Conservation (phyloP, 1,139 yeast species). For the Diutina scorzettiae region DNA sequence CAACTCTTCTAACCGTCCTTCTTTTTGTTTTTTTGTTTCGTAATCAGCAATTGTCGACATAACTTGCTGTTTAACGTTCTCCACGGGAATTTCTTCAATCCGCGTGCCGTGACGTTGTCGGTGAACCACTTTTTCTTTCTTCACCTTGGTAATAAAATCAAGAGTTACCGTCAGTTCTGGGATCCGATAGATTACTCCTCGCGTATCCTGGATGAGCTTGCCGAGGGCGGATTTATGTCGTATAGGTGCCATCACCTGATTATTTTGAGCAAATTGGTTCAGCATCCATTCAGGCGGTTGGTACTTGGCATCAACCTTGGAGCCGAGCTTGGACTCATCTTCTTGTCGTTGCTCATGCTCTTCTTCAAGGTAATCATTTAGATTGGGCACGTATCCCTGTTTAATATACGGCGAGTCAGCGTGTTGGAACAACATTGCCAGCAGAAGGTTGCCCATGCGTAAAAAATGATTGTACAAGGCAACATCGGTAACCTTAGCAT, state of each 20-base stretch:
- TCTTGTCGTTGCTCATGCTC: neutral
- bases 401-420: neutral
- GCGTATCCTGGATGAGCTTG: neutral
- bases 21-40: neutral
- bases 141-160: slow-evolving; percentile 5
- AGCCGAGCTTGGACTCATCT: neutral
- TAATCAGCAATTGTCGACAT: too few relatives aligned
- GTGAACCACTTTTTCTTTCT: neutral
- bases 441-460: slow-evolving; percentile 12
- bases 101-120: neutral
- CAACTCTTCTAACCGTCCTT: neutral
- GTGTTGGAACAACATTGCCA: neutral
- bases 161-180: neutral
- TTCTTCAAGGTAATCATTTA: neutral
- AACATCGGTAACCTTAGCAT: slow-evolving; percentile 43
- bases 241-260: neutral
- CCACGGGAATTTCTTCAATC: neutral
- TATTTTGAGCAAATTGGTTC: neutral
- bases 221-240: neutral
- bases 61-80: neutral
- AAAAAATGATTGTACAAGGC: slow-evolving; percentile 25
- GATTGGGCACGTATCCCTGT: neutral
- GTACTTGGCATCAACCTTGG: neutral
- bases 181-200: neutral
- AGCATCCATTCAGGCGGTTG: neutral